phyloP scores from a whole-genome alignment of 2,329 filamentous ascomycete genomes.

The Tympanopsis confertula region DNA sequence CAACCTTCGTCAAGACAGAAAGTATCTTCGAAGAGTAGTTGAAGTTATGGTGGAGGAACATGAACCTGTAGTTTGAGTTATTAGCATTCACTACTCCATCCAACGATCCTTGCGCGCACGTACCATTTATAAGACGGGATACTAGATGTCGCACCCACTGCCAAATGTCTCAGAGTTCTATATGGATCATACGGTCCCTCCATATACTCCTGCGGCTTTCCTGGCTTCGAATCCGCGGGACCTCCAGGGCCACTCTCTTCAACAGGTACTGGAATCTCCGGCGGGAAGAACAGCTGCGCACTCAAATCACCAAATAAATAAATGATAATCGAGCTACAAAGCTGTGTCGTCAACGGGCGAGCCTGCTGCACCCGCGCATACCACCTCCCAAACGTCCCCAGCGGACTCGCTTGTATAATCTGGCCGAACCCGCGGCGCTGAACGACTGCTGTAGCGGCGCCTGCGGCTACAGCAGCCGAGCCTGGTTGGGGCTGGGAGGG shows the following conservation, averaged over 20 bases:
- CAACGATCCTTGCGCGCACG: slow-evolving; percentile 9
- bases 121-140: slow-evolving; percentile 80
- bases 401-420: slow-evolving; percentile 14
- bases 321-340: slow-evolving; percentile 64
- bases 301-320: slow-evolving; percentile 69
- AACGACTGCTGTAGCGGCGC: too few species aligned
- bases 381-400: slow-evolving; percentile 17
- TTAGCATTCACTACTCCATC: slow-evolving; percentile 3
- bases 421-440: slow-evolving; percentile 14
- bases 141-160: slow-evolving; percentile 61
- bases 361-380: slow-evolving; percentile 63
- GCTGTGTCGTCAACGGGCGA: slow-evolving; percentile 68
- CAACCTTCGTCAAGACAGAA: slow-evolving; percentile 66
- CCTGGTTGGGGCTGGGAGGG: background rate
- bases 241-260: slow-evolving; percentile 8
- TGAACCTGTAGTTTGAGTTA: slow-evolving; percentile 40
- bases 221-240: slow-evolving; percentile 6
- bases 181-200: slow-evolving; percentile 53
- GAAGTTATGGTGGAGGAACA: slow-evolving; percentile 71
- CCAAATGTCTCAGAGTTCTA: slow-evolving; percentile 59
- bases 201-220: slow-evolving; percentile 10
- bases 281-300: slow-evolving; percentile 51
- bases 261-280: slow-evolving; percentile 12
- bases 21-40: slow-evolving; percentile 67
- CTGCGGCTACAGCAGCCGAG: too few species aligned